These are phyloP conservation scores for Petunia hybrid DNA, from an alignment of 305 asterid genomes.

Conservation along the genomic window DNA sequence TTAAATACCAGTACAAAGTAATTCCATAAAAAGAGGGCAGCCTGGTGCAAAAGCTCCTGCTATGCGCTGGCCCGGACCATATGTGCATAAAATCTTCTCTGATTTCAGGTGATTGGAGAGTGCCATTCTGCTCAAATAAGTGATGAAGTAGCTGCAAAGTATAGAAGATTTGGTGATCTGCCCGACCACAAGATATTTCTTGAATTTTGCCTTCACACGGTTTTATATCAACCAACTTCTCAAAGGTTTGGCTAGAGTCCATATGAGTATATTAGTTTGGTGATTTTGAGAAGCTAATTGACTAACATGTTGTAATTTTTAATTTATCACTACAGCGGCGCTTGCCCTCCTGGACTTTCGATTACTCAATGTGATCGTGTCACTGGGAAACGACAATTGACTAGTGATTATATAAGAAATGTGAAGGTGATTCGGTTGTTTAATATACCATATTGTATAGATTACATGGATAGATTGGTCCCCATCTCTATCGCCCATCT, in stretches of 20 bases:
- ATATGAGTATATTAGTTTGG: conserved; percentile 30
- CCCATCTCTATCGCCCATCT: conserved; percentile 19
- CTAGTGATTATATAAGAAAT: conserved; percentile 43
- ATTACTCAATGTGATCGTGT: conserved; percentile 77
- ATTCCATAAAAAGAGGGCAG: too few species aligned
- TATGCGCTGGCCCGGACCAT: neutral
- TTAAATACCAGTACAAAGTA: too few species aligned
- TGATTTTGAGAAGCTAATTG: conserved; percentile 13
- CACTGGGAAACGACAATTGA: conserved; percentile 76
- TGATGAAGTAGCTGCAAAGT: conserved; percentile 66
- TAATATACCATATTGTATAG: neutral
- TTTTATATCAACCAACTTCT: conserved; percentile 81
- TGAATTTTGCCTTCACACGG: conserved; percentile 86
- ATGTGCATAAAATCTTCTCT: conserved; percentile 33
- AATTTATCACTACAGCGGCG: conserved; percentile 59
- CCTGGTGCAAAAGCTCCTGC: neutral
- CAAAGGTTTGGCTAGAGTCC: conserved; percentile 62
- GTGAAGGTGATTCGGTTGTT: conserved; percentile 27
- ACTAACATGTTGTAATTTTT: conserved; percentile 38
- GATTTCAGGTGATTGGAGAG: conserved; percentile 88
- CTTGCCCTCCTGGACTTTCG: conserved; percentile 86
- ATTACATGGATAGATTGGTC: conserved; percentile 23
- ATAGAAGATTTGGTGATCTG: conserved; percentile 60
- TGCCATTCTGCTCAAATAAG: conserved; percentile 72
- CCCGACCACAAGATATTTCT: conserved; percentile 75